Evolutionary conservation across 2,329 filamentous ascomycete genomes (phyloP).

Genomic region (Cercospora beticola): DNA sequence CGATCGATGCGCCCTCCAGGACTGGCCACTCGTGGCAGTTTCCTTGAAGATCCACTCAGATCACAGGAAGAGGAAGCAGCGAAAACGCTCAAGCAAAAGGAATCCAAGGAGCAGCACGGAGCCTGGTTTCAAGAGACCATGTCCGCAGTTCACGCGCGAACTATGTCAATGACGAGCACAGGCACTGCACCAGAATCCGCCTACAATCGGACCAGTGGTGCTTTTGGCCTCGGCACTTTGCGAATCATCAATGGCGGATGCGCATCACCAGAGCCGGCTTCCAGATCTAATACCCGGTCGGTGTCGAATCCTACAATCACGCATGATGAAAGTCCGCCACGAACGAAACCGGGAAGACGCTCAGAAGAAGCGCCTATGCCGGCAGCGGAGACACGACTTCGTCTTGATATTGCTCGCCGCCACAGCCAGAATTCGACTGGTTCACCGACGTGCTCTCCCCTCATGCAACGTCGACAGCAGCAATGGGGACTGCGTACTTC

Average conservation of each 20-base stretch:
- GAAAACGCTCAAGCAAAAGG: not conserved
- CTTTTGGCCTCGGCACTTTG: constrained; percentile 45
- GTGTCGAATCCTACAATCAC: not conserved
- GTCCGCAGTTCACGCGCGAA: constrained; percentile 5
- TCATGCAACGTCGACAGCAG: constrained; percentile 15
- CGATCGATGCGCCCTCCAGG: constrained; percentile 46
- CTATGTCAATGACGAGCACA: constrained; percentile 29
- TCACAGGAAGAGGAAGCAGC: constrained; percentile 17
- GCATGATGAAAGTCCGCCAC: not conserved
- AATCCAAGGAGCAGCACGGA: constrained; percentile 15
- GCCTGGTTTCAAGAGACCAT: constrained; percentile 19
- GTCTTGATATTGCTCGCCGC: constrained; percentile 3
- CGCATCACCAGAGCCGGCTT: constrained; percentile 47
- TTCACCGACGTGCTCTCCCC: not conserved
- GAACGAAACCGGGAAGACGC: not conserved
- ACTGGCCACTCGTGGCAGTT: constrained; percentile 29
- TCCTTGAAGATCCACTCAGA: constrained; percentile 22
- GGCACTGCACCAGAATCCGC: constrained; percentile 44
- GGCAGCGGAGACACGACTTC: not conserved
- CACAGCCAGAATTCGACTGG: constrained; percentile 6
- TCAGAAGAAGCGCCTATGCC: not conserved
- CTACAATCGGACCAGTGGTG: constrained; percentile 36
- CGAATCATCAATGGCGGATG: constrained; percentile 48
- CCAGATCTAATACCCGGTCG: constrained; percentile 19
- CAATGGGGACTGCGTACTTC: constrained; percentile 17